Conservation (phyloP, 148 eudicot genomes). For the Rheum nobile region DNA sequence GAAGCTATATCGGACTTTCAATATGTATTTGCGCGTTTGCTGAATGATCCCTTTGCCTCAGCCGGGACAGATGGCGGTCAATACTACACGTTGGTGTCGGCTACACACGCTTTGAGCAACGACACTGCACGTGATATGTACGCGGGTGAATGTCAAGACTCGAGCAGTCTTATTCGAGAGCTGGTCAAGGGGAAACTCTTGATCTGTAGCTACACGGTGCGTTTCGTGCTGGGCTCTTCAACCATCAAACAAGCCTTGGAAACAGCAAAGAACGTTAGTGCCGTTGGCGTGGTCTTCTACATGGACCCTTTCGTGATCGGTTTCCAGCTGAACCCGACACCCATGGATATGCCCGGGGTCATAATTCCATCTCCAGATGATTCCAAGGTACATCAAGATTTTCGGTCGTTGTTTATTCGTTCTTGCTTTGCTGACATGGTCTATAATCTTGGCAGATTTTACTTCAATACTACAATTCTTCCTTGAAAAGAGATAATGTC, state of each 20-base stretch:
- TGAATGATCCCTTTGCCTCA: conserved; percentile 24
- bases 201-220: conserved; percentile 92
- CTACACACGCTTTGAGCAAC: conserved; percentile 58
- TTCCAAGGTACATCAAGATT: conserved; percentile 52
- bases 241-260: conserved; percentile 74
- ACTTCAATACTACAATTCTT: conserved; percentile 76
- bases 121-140: conserved; percentile 56
- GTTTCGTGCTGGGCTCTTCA: conserved; percentile 88
- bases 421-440: background rate
- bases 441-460: conserved; percentile 43
- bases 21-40: background rate
- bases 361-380: conserved; percentile 79
- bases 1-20: background rate
- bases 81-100: conserved; percentile 53
- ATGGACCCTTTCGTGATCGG: conserved; percentile 97
- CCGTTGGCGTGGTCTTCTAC: conserved; percentile 84
- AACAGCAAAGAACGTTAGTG: conserved; percentile 86
- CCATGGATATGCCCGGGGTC: conserved; percentile 86
- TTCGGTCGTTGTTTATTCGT: background rate
- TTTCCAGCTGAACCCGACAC: conserved; percentile 91
- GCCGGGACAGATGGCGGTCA: conserved; percentile 52
- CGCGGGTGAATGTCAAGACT: conserved; percentile 88
- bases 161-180: conserved; percentile 47
- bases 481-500: conserved; percentile 44
- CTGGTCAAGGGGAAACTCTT: conserved; percentile 74